Evolutionary conservation across 2,329 filamentous ascomycete genomes (phyloP).

Genomic region (Botryotinia globosa): DNA sequence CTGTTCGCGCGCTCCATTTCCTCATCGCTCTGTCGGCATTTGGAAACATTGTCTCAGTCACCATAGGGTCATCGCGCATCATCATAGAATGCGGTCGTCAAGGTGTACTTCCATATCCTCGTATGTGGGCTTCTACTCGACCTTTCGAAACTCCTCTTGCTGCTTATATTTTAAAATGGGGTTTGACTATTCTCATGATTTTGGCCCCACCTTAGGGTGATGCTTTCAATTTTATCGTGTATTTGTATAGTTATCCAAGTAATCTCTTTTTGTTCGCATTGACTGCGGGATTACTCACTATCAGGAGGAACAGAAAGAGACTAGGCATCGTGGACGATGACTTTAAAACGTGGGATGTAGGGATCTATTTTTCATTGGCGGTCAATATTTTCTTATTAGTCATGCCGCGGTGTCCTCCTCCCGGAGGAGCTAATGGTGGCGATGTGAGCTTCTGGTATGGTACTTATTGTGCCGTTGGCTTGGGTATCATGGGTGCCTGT

Average conservation of each 20-base stretch:
- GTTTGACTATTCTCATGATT: slow-evolving; percentile 58
- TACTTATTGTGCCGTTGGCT: slow-evolving; percentile 63
- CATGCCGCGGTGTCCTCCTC: slow-evolving; percentile 71
- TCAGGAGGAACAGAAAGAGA: slow-evolving; percentile 53
- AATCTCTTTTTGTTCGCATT: slow-evolving; percentile 58
- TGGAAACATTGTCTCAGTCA: slow-evolving; percentile 48
- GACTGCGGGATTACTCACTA: slow-evolving; percentile 54
- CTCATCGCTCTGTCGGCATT: slow-evolving; percentile 48
- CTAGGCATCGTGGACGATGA: slow-evolving; percentile 48
- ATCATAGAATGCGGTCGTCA: slow-evolving; percentile 55
- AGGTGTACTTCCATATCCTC: slow-evolving; percentile 21
- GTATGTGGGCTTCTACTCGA: slow-evolving; percentile 56
- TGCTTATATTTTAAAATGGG: slow-evolving; percentile 57
- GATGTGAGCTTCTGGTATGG: slow-evolving; percentile 73
- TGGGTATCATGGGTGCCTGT: slow-evolving; percentile 56
- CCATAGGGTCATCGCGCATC: slow-evolving; percentile 54
- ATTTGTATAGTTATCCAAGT: slow-evolving; percentile 56
- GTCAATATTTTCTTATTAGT: slow-evolving; percentile 61
- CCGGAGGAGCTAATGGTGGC: slow-evolving; percentile 55
- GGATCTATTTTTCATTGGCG: slow-evolving; percentile 57
- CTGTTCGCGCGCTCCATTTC: slow-evolving; percentile 45
- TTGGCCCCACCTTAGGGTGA: slow-evolving; percentile 59
- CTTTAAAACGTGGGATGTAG: slow-evolving; percentile 52
- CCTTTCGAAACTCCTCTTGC: slow-evolving; percentile 63
- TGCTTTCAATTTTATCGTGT: slow-evolving; percentile 62